A percentile compares a stretch with the other conserved stretches of the same genome.
phyloP scores from a whole-genome alignment of 257 asterid species.

The Nicotiana otophora region DNA sequence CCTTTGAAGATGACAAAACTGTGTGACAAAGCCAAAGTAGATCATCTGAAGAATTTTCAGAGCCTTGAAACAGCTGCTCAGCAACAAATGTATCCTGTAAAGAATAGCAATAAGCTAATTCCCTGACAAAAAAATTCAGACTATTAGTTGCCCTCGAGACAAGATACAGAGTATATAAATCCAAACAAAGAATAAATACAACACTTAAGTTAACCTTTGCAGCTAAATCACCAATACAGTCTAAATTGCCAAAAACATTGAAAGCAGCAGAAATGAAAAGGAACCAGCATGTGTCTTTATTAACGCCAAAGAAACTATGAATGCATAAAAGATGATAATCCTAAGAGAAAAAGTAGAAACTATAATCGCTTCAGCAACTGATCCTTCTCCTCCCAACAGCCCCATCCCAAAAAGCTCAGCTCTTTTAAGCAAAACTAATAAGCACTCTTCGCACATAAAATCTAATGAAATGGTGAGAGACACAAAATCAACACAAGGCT shows the following conservation, averaged over 20 bases:
- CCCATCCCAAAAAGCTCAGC: neutral
- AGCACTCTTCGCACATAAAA: neutral
- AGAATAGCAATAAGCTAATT: constrained; percentile 49
- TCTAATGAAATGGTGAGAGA: neutral
- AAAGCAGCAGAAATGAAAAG: neutral
- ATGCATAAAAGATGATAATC: neutral
- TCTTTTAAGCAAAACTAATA: neutral
- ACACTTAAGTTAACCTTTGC: neutral
- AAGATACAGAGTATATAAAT: neutral
- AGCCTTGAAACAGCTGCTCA: constrained; percentile 74
- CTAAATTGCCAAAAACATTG: neutral
- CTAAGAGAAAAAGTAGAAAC: neutral
- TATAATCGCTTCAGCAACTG: neutral
- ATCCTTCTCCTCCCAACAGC: neutral
- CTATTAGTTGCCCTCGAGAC: neutral
- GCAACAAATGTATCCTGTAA: constrained; percentile 69
- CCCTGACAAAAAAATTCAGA: constrained; percentile 46
- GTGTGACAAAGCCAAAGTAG: constrained; percentile 88
- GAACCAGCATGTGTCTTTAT: neutral
- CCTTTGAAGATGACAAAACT: constrained; percentile 72
- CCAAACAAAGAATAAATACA: neutral
- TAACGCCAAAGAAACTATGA: neutral
- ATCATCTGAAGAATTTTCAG: constrained; percentile 78
- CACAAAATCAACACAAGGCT: neutral
- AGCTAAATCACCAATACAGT: neutral